Percentiles rank a stretch among this genome's conserved stretches.
Evolutionary conservation across 169 alveolate species (phyloP).

Genomic region (Plasmodium falciparum): DNA sequence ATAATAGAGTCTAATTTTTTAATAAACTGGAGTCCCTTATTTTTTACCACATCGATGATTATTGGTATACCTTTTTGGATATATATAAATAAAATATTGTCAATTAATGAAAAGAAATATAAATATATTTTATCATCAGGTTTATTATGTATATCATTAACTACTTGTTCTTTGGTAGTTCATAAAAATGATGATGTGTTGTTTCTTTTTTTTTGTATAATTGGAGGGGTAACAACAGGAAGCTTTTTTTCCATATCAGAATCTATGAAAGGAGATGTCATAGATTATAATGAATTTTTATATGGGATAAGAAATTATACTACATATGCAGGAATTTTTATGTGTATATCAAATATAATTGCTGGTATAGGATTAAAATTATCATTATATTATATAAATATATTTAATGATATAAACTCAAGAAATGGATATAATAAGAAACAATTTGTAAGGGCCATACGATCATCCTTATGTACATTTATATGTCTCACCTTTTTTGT

Average conservation of each 20-base stretch:
- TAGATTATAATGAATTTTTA: slow-evolving; percentile 1
- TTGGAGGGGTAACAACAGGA: neutral
- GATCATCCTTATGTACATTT: neutral
- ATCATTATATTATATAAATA: slow-evolving; percentile 2
- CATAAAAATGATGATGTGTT: neutral
- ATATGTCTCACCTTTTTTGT: slow-evolving; percentile 4
- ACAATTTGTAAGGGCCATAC: neutral
- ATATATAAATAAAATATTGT: neutral
- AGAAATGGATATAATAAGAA: neutral
- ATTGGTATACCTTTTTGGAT: slow-evolving; percentile 4
- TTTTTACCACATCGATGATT: neutral
- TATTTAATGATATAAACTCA: neutral
- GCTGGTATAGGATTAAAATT: slow-evolving; percentile 6
- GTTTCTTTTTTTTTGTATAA: slow-evolving; percentile 2
- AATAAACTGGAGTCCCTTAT: slow-evolving; percentile 3
- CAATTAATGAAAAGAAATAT: neutral
- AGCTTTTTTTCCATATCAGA: neutral
- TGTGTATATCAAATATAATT: neutral
- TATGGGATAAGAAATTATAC: slow-evolving; percentile 3
- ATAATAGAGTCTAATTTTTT: neutral
- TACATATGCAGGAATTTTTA: neutral
- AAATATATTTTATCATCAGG: slow-evolving; percentile 6
- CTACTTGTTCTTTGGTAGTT: slow-evolving; percentile 8
- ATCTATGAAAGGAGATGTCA: slow-evolving; percentile 5
- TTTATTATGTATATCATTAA: slow-evolving; percentile 3